Conservation (phyloP, 1,139 yeast genomes). For the Geotrichum fermentans region DNA sequence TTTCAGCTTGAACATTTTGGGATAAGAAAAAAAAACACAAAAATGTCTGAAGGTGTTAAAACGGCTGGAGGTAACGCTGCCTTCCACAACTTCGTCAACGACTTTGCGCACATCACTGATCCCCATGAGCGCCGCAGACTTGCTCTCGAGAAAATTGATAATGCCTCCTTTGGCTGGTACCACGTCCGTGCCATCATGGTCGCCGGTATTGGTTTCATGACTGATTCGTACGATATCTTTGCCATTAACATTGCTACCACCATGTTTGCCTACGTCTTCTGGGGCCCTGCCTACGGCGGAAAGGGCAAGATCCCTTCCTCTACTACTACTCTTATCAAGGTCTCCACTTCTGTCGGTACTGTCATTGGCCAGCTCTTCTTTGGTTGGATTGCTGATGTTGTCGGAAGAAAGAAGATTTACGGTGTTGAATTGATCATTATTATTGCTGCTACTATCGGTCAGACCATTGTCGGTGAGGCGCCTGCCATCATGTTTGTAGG, state of each 20-base stretch:
- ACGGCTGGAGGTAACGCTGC: not conserved
- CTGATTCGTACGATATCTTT: slow-evolving; percentile 88
- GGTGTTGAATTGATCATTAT: slow-evolving; percentile 80
- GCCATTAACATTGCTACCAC: slow-evolving; percentile 78
- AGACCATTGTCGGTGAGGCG: slow-evolving; percentile 50
- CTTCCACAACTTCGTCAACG: slow-evolving; percentile 78
- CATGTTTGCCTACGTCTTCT: slow-evolving; percentile 52
- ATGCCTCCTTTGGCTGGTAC: slow-evolving; percentile 82
- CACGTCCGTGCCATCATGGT: slow-evolving; percentile 81
- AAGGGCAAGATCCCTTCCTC: slow-evolving; percentile 55
- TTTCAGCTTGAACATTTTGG: too few relatives aligned
- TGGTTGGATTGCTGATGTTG: slow-evolving; percentile 70
- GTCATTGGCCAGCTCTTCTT: slow-evolving; percentile 73
- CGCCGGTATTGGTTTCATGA: slow-evolving; percentile 92
- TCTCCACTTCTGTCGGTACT: slow-evolving; percentile 63
- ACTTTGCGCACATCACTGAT: slow-evolving; percentile 78
- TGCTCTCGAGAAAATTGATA: slow-evolving; percentile 83
- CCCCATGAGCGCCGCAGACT: slow-evolving; percentile 86
- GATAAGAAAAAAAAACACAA: too few relatives aligned
- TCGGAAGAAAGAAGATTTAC: slow-evolving; percentile 82
- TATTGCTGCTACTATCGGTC: slow-evolving; percentile 71
- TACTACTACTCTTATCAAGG: slow-evolving; percentile 70
- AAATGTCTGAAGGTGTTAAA: not conserved
- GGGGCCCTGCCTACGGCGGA: slow-evolving; percentile 40
- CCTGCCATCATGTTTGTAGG: slow-evolving; percentile 66